Evolutionary conservation across 176 grass and related monocot genomes (phyloP).

Genomic region (Hordeum marinum): DNA sequence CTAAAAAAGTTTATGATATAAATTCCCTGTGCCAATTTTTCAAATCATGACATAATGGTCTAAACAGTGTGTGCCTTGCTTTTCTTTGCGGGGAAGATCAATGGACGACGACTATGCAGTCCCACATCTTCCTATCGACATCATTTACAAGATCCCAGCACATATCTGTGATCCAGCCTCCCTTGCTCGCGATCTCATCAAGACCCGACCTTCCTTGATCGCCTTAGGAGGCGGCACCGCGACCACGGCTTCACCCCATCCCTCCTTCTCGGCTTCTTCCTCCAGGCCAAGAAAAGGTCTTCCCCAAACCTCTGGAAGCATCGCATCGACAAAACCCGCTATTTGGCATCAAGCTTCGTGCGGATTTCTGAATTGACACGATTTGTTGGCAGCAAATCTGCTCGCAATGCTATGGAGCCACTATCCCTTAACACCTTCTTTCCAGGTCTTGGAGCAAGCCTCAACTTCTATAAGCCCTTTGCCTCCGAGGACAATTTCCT

Average conservation of each 20-base stretch:
- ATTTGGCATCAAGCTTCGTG: conserved; percentile 21
- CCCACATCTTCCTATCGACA: conserved; percentile 20
- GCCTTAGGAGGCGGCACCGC: background rate
- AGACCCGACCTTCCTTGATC: conserved; percentile 5
- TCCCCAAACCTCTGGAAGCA: conserved; percentile 10
- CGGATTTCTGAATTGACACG: background rate
- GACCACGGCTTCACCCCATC: conserved; percentile 27
- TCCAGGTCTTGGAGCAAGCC: conserved; percentile 1
- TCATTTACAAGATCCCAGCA: conserved; percentile 5
- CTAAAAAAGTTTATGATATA: background rate
- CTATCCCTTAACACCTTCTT: conserved; percentile 21
- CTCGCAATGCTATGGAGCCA: background rate
- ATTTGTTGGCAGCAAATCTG: background rate
- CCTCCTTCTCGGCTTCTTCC: conserved; percentile 33
- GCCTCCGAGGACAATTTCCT: conserved; percentile 27
- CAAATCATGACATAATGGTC: background rate
- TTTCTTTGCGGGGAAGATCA: background rate
- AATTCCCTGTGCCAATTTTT: background rate
- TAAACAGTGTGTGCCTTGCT: background rate
- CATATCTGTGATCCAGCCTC: conserved; percentile 20
- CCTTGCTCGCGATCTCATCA: background rate
- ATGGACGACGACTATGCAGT: conserved; percentile 15
- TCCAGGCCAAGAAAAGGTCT: background rate
- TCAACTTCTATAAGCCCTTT: conserved; percentile 30
- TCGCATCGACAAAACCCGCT: conserved; percentile 9